Evolutionary conservation across 257 asterid species (phyloP), one percentile per base, ranked within the genome.

Genomic region (Solanum corneliomulleri): DNA sequence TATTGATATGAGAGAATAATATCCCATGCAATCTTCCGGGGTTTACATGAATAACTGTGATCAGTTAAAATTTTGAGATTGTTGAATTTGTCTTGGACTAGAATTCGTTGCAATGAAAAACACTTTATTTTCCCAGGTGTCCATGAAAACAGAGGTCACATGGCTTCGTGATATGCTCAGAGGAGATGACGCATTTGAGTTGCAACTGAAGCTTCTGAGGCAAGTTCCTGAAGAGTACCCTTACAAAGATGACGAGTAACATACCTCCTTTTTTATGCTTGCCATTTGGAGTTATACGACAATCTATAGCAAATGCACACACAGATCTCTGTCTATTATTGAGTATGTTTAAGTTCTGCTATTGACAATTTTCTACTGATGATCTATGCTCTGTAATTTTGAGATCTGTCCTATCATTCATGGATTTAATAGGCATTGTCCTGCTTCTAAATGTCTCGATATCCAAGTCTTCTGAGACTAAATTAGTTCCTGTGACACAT

Each of bases 141-240:
- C 99, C 0, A 95, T 96, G 99, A 97, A 97, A 94, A 95, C 98
- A 2, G 98, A 96, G 92, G 97, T 96, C 29, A 93, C 98, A 41
- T 97, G 99, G 99, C 89, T 95, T 49, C 98, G 97, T 21, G 99
- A 97, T 91, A 96, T 97, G 98, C 98, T 97, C 62, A 91, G 95
- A 91, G 99, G 99, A 49, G 99, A 97, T 88, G 99, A 96, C 69
- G 96, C 92, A 27, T 97, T 93, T 87, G 99, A 97, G 93, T 87
- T 97, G 94, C 99, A 95, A 89, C 93, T 97, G 91, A 97, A 97
- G 88, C 96, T 97, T 89, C 91, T 95, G 91, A 96, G 93, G 96
- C 99, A 96, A 91, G 95, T 97, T 84, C 98, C 98, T 0, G 99
- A 95, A 93, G 99, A 97, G 91, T 97, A 97, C 91, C 99, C 99